These are phyloP conservation scores for Cladophialophora psammophila DNA, from an alignment of 2,329 filamentous ascomycete species.

Conservation along the genomic window DNA sequence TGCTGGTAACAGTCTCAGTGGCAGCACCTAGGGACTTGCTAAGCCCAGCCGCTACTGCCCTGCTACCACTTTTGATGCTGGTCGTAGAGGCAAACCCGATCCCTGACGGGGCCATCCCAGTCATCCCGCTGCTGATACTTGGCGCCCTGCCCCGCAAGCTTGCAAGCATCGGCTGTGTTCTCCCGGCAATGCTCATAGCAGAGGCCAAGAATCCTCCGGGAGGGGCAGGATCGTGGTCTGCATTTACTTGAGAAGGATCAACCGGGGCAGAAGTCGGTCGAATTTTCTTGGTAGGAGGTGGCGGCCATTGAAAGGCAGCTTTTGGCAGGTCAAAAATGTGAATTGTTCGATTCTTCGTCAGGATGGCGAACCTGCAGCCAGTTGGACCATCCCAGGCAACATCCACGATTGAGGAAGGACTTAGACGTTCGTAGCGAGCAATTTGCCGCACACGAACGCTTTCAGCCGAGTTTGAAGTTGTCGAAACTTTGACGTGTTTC, in stretches of 20 bases:
- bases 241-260: slow-evolving; percentile 45
- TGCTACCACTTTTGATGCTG: slow-evolving; percentile 54
- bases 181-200: slow-evolving; percentile 72
- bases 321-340: slow-evolving; percentile 88
- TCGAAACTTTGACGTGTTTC: slow-evolving; percentile 50
- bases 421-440: slow-evolving; percentile 88
- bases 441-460: slow-evolving; percentile 73
- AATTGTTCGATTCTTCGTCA: slow-evolving; percentile 93
- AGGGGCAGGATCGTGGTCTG: slow-evolving; percentile 52
- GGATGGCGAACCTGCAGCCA: slow-evolving; percentile 83
- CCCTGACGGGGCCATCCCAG: slow-evolving; percentile 49
- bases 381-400: slow-evolving; percentile 84
- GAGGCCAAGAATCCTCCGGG: slow-evolving; percentile 68
- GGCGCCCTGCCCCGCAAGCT: slow-evolving; percentile 66
- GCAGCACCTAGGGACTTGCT: slow-evolving; percentile 60
- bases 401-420: slow-evolving; percentile 87
- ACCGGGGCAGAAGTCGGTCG: slow-evolving; percentile 47
- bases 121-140: slow-evolving; percentile 54
- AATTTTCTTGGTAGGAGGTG: slow-evolving; percentile 58
- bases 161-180: slow-evolving; percentile 68
- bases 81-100: slow-evolving; percentile 56
- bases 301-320: slow-evolving; percentile 86
- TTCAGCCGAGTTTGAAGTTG: slow-evolving; percentile 36
- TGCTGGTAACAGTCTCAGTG: slow-evolving; percentile 56
- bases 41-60: slow-evolving; percentile 58